Conservation (phyloP, 164 flowering plant species). For the Akebia trifoliata region DNA sequence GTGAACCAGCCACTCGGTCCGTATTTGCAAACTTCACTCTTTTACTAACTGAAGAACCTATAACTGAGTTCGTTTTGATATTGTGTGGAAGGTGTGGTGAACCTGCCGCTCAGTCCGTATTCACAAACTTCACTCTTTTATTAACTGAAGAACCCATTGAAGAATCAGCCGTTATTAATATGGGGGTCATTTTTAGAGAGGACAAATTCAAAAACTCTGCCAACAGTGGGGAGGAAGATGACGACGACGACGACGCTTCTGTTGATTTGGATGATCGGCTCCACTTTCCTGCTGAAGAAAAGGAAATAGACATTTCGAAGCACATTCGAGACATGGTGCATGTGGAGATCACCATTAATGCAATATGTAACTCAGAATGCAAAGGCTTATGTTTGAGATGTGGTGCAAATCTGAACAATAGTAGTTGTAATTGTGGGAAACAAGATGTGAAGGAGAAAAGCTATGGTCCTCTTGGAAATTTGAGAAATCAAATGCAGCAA, state of each 20-base stretch:
- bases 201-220: conserved; percentile 23
- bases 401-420: conserved; percentile 60
- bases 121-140: conserved; percentile 69
- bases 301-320: conserved; percentile 81
- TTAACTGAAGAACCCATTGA: conserved; percentile 73
- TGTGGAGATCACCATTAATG: conserved; percentile 64
- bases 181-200: conserved; percentile 53
- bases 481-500: conserved; percentile 48
- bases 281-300: conserved; percentile 67
- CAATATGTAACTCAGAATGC: conserved; percentile 63
- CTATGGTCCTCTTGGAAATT: conserved; percentile 51
- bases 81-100: conserved; percentile 61
- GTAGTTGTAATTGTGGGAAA: conserved; percentile 51
- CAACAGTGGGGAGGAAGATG: conserved; percentile 17
- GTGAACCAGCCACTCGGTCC: conserved; percentile 64
- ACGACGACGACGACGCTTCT: conserved; percentile 42
- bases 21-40: conserved; percentile 74
- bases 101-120: conserved; percentile 66
- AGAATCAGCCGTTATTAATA: conserved; percentile 51
- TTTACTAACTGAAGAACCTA: conserved; percentile 66
- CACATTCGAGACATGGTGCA: conserved; percentile 76
- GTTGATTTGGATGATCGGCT: conserved; percentile 73
- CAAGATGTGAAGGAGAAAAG: conserved; percentile 28
- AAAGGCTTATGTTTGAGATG: conserved; percentile 79
- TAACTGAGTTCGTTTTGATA: conserved; percentile 9